A percentile compares a stretch with the other conserved stretches of the same genome.
Conservation (phyloP, 2,329 filamentous ascomycete species). For the Trichoderma cornu-damae region DNA sequence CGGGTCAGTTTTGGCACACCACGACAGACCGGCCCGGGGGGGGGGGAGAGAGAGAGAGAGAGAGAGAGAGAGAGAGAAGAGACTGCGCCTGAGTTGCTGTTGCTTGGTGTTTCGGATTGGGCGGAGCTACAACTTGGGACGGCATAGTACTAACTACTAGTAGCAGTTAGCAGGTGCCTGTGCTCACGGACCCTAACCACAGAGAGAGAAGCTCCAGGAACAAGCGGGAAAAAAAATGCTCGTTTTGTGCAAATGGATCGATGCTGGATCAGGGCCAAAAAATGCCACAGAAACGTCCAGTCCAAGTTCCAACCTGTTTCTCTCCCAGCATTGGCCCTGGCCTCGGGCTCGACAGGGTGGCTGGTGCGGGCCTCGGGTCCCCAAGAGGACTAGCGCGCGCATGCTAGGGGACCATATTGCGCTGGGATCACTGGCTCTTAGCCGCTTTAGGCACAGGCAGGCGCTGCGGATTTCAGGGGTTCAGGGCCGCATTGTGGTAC, state of each 20-base stretch:
- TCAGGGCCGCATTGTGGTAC: not conserved
- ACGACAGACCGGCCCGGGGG: not conserved
- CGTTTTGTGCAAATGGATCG: not conserved
- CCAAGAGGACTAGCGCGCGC: not conserved
- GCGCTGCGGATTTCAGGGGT: constrained; percentile 12
- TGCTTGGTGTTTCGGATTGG: constrained; percentile 5
- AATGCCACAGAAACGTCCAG: not conserved
- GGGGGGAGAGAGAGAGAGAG: not conserved
- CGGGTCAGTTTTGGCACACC: not conserved
- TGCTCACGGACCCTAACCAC: not conserved
- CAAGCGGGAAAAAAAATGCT: not conserved
- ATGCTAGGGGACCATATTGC: not conserved
- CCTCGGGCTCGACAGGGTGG: not conserved
- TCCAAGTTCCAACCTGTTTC: too few relatives aligned
- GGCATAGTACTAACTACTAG: too few relatives aligned
- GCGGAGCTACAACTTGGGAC: too few relatives aligned
- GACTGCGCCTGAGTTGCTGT: not conserved
- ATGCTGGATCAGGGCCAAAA: constrained; percentile 1
- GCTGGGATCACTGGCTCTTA: constrained; percentile 1
- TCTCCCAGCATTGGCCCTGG: not conserved
- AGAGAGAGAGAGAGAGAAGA: not conserved
- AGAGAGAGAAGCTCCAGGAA: not conserved
- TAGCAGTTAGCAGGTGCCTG: not conserved
- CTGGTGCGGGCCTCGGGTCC: not conserved
- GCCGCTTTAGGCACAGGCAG: not conserved